phyloP scores from a whole-genome alignment of 768 basidiomycete genomes.

The Trametes cingulata region DNA sequence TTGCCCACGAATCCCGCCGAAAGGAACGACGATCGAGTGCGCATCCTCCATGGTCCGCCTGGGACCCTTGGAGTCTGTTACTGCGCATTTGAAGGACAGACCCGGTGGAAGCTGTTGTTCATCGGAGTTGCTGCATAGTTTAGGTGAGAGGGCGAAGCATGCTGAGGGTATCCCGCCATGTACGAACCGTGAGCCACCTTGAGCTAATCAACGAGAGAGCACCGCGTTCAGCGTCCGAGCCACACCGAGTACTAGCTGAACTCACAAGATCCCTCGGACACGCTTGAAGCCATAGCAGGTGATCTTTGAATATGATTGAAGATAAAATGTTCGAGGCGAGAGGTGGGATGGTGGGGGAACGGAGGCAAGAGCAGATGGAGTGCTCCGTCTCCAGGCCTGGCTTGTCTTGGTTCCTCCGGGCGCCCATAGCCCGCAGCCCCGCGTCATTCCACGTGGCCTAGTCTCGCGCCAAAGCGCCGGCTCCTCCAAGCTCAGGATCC shows the following conservation, averaged over 20 bases:
- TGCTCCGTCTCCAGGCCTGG: slow-evolving; percentile 5
- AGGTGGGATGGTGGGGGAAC: slow-evolving; percentile 5
- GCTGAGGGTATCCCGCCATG: too few relatives aligned
- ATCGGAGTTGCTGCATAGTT: neutral
- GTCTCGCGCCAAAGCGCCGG: neutral
- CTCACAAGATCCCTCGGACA: neutral
- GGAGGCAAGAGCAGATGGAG: slow-evolving; percentile 10
- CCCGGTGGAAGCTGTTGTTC: slow-evolving; percentile 21
- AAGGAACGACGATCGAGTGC: slow-evolving; percentile 95
- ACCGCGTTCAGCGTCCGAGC: neutral
- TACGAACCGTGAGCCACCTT: slow-evolving; percentile 7
- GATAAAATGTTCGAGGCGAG: neutral
- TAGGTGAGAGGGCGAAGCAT: neutral
- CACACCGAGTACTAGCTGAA: neutral
- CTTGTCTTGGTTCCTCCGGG: neutral
- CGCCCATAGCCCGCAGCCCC: slow-evolving; percentile 5
- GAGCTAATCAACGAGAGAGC: slow-evolving; percentile 7
- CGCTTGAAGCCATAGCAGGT: neutral
- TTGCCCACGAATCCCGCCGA: slow-evolving; percentile 86
- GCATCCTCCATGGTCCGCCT: slow-evolving; percentile 97
- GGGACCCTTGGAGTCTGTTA: slow-evolving; percentile 85
- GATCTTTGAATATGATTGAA: too few relatives aligned
- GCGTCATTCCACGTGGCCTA: slow-evolving; percentile 26
- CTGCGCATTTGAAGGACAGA: slow-evolving; percentile 45
- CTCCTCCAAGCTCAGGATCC: neutral